Base-by-base conservation (phyloP, 1,139 yeast species). In the Lodderomyces elongisporus region DNA sequence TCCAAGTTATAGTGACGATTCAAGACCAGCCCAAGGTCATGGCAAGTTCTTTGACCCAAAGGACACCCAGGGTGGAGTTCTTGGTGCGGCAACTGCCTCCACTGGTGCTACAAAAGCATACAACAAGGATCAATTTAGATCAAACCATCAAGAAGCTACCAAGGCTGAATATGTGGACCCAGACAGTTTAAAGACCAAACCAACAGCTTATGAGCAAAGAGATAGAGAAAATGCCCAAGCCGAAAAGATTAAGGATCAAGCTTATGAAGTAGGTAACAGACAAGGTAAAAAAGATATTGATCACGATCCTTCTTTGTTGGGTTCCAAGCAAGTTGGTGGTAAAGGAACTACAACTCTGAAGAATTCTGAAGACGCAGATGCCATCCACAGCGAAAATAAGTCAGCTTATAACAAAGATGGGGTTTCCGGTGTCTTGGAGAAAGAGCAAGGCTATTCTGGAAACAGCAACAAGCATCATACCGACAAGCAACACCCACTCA, bases 11-110 rank as follows among this genome's bases (percentile, higher is more conserved):
- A 51, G 52, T 22, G 51, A 59, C 34, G 62, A 56, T 21, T 62
- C 69, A 14, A 38, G 39, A 25, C 47, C 50, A 12, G 43, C 39
- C 8, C 39, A 48, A 27, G 70, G 69, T 14, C 40, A 51, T 5
- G 70, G 70, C 3, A 46, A 46, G 31, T 63, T 49, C 39, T 64
- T 51, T 38, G 59, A 62, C 36, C 68, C 70, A 7, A 54, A 44
- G 41, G 67, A 61, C 40, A 59, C 67, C 24, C 42, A 39, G 27
- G 42, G 42, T 26, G 42, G 42, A 20, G 31, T 37, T 14, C 34
- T 35, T 20, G 34, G 33, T 28, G 38, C 35, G 18, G 36, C 34
- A 14, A 31, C 31, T 3, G 14, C 16, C 9, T 26, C 33, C 2
- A 5, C 30, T 14, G 26, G 7, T 17, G 27, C 52, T 24, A 23